phyloP scores from a whole-genome alignment of 2,329 filamentous ascomycete species.

The Fusarium papillatum region DNA sequence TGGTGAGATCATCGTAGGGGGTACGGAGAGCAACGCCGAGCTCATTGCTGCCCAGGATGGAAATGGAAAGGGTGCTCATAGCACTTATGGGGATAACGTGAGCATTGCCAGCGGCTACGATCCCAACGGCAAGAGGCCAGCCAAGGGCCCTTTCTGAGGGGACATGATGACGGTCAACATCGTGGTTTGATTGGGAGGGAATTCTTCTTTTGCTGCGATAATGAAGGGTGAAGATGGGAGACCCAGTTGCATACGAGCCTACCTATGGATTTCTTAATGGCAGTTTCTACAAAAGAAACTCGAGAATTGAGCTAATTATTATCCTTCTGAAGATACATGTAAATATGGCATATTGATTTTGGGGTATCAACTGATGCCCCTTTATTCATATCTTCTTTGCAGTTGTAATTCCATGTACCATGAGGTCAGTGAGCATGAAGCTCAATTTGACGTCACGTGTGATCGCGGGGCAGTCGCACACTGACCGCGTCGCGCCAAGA shows the following conservation, averaged over 20 bases:
- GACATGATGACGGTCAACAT: conserved; percentile 12
- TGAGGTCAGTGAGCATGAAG: background rate
- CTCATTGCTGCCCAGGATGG: conserved; percentile 40
- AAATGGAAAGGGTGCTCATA: conserved; percentile 36
- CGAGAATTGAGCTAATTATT: conserved; percentile 1
- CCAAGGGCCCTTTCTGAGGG: conserved; percentile 35
- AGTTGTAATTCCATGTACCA: background rate
- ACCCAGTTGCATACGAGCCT: background rate
- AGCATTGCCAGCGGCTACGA: conserved; percentile 46
- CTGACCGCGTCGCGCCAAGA: conserved; percentile 36
- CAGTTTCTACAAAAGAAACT: background rate
- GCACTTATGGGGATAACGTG: conserved; percentile 44
- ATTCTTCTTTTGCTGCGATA: conserved; percentile 2
- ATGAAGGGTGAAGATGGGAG: conserved; percentile 4
- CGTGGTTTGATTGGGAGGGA: conserved; percentile 4
- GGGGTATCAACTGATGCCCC: background rate
- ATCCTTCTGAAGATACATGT: background rate
- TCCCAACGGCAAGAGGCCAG: conserved; percentile 49
- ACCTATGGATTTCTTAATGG: background rate
- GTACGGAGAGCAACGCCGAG: conserved; percentile 59
- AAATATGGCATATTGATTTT: background rate
- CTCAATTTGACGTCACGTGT: conserved; percentile 19
- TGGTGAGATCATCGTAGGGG: conserved; percentile 80
- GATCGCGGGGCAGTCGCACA: conserved; percentile 38
- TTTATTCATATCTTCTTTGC: background rate